These are phyloP conservation scores for Penicillium coffeae DNA, from an alignment of 495 filamentous ascomycete genomes.

Conservation along the genomic window DNA sequence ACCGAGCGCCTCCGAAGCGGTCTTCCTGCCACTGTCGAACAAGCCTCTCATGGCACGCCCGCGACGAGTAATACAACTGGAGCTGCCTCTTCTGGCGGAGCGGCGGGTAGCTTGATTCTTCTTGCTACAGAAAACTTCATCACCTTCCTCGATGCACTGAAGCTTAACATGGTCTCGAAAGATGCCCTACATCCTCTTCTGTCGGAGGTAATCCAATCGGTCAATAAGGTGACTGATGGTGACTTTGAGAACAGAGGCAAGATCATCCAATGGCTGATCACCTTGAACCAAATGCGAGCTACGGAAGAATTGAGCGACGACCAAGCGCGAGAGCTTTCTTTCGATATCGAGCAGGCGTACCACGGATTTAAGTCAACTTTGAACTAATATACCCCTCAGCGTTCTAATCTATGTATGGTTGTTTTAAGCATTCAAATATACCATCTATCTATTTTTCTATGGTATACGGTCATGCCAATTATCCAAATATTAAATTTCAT, in stretches of 20 bases:
- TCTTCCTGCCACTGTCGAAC: slow-evolving; percentile 65
- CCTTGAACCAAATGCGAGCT: slow-evolving; percentile 93
- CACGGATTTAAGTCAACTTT: slow-evolving; percentile 80
- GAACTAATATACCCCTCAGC: slow-evolving; percentile 32
- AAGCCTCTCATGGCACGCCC: slow-evolving; percentile 41
- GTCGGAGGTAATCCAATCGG: slow-evolving; percentile 90
- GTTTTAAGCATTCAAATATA: background rate
- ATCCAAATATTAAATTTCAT: no score
- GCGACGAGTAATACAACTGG: slow-evolving; percentile 38
- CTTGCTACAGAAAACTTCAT: slow-evolving; percentile 97
- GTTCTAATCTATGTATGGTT: background rate
- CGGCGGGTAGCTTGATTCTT: slow-evolving; percentile 71
- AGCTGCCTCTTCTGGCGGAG: slow-evolving; percentile 38
- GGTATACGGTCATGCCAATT: no score
- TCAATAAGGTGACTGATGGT: slow-evolving; percentile 89
- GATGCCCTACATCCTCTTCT: slow-evolving; percentile 92
- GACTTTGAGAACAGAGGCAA: slow-evolving; percentile 94
- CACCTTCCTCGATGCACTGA: slow-evolving; percentile 91
- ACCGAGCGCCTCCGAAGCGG: slow-evolving; percentile 89
- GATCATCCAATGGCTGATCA: slow-evolving; percentile 97
- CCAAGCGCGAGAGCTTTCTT: slow-evolving; percentile 78
- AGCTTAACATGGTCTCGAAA: slow-evolving; percentile 84
- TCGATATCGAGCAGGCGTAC: slow-evolving; percentile 89
- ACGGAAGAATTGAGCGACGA: slow-evolving; percentile 86
- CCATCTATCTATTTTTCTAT: background rate